phyloP scores from a whole-genome alignment of 2,329 filamentous ascomycete species.

The Colletotrichum theobromicola region DNA sequence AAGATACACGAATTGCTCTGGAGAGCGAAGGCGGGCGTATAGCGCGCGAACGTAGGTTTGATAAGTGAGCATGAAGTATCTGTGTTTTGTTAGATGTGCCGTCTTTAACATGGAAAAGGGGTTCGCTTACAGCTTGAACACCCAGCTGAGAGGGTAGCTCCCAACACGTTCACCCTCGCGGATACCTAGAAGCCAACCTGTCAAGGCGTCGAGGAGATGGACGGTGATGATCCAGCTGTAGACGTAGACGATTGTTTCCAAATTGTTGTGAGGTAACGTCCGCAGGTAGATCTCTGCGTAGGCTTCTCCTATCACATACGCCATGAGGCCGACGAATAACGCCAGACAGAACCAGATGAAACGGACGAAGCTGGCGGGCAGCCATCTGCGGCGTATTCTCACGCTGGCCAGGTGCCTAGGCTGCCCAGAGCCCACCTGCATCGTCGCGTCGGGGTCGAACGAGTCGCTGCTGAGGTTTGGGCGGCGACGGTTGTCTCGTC shows the following conservation, averaged over 20 bases:
- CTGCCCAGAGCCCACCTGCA: constrained; percentile 20
- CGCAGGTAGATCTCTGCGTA: constrained; percentile 73
- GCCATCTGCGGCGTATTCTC: constrained; percentile 57
- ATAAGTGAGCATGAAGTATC: constrained; percentile 73
- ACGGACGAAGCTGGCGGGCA: constrained; percentile 70
- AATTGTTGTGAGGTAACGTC: constrained; percentile 68
- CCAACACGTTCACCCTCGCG: constrained; percentile 71
- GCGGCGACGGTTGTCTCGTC: constrained; percentile 45
- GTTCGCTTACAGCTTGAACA: constrained; percentile 67
- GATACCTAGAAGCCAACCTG: constrained; percentile 70
- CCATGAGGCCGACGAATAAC: constrained; percentile 65
- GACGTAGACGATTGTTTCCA: constrained; percentile 72
- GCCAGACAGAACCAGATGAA: constrained; percentile 75
- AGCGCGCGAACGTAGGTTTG: constrained; percentile 74
- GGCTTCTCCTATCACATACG: constrained; percentile 71
- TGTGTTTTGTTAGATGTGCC: constrained; percentile 30
- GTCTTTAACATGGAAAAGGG: not conserved
- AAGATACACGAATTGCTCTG: constrained; percentile 68
- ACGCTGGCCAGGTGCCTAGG: constrained; percentile 31
- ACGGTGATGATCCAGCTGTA: constrained; percentile 74
- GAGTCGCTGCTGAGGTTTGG: constrained; percentile 39
- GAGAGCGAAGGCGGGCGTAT: constrained; percentile 71
- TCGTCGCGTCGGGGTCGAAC: constrained; percentile 40
- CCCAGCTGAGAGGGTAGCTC: constrained; percentile 73
- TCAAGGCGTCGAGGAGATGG: constrained; percentile 67